Evolutionary conservation across 2,329 filamentous ascomycete species (phyloP), one percentile per base, ranked within the genome.

Genomic region (Aspergillus hiratsukae): DNA sequence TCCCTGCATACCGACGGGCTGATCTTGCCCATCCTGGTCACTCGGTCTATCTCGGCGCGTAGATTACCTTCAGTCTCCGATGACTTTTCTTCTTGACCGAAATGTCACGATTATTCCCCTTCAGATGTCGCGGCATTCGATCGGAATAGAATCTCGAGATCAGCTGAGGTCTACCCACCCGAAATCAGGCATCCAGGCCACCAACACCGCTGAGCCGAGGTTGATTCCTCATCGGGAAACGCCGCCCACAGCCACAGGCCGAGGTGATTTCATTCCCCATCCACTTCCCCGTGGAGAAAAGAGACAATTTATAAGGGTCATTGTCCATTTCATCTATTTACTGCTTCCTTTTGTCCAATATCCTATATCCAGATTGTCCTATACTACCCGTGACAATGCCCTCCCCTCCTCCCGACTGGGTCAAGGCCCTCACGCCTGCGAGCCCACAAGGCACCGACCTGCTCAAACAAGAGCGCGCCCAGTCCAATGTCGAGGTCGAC

Each of bases 381-480:
- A 14, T 28, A 21, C 48, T 31, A 51, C 52, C 19, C 19, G 43
- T 51, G 53, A 67, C 41, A 27, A 75, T 75, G 73, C 67, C 70
- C 27, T 68, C 72, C 59, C 70, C 75, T 58, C 73, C 79, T 63
- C 83, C 83, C 41, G 77, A 81, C 72, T 89, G 86, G 86, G 86
- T 89, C 64, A 84, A 85, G 72, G 80, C 82, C 63, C 77, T 89
- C 62, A 85, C 81, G 76, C 85, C 85, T 37, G 79, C 87, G 2
- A 82, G 82, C 55, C 85, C 85, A 4, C 87, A 90, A 65, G 88
- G 88, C 60, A 79, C 80, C 41, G 86, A 90, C 66, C 80, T 91
- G 49, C 83, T 91, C 53, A 72, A 79, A n/a, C 78, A 82, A 51
- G 88, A 91, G 77, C 83, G 89, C 60, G 81, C 80, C 25, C 83